These are phyloP conservation scores for Talaromyces sp. DNA, from an alignment of 2,329 filamentous ascomycete species.

Conservation along the genomic window DNA sequence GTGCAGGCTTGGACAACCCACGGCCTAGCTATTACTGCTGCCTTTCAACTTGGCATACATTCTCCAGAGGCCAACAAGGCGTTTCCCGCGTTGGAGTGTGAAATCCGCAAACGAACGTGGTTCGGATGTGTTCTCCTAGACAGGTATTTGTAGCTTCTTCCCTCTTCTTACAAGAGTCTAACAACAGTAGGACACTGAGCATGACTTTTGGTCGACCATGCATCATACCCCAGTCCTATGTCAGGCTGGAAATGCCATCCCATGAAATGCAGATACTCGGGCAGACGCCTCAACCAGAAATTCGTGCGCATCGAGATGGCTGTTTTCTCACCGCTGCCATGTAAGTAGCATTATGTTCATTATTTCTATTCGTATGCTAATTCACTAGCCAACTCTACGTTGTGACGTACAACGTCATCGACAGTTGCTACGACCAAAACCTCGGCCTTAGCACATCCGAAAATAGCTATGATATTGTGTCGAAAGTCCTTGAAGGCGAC, in stretches of 20 bases:
- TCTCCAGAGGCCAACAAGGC: constrained; percentile 31
- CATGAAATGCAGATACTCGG: constrained; percentile 4
- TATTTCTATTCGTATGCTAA: not conserved
- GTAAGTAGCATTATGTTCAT: constrained; percentile 10
- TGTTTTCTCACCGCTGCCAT: constrained; percentile 20
- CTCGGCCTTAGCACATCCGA: constrained; percentile 28
- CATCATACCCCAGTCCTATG: constrained; percentile 41
- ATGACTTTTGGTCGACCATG: constrained; percentile 49
- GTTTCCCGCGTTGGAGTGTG: constrained; percentile 39
- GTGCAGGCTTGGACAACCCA: constrained; percentile 51
- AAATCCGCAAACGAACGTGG: constrained; percentile 47
- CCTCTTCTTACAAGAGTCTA: not conserved
- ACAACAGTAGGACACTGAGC: constrained; percentile 35
- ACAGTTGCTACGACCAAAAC: constrained; percentile 41
- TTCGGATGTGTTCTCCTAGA: constrained; percentile 45
- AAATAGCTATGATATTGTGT: constrained; percentile 22
- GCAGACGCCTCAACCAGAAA: constrained; percentile 3
- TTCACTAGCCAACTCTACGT: constrained; percentile 22
- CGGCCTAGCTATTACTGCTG: constrained; percentile 47
- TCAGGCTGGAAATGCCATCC: constrained; percentile 34
- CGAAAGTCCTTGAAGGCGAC: constrained; percentile 34
- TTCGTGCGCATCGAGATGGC: constrained; percentile 9
- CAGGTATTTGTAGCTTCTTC: constrained; percentile 22
- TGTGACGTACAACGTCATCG: constrained; percentile 29
- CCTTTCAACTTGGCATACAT: constrained; percentile 49